Percentiles rank a stretch among this genome's conserved stretches.
phyloP scores from a whole-genome alignment of 129 eudicot genomes.

The Chrysanthemum seticuspe region DNA sequence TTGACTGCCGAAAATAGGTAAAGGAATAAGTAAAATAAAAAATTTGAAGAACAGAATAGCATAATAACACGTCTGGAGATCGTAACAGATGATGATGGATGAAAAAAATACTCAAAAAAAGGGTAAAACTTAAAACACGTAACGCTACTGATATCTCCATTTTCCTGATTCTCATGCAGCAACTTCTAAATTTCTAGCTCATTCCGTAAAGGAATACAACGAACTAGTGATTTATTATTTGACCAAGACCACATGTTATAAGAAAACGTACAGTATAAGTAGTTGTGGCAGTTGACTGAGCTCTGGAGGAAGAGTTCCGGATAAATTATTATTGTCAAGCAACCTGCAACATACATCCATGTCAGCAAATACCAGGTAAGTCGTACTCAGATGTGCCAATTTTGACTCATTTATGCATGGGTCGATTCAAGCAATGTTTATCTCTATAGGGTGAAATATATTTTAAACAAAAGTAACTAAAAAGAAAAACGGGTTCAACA shows the following conservation, averaged over 20 bases:
- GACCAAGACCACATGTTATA: constrained; percentile 9
- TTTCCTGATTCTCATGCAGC: constrained; percentile 19
- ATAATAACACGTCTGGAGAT: constrained; percentile 12
- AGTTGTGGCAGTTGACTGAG: constrained; percentile 54
- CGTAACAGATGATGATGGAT: not conserved
- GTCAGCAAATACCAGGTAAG: constrained; percentile 22
- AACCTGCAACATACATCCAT: too few relatives aligned
- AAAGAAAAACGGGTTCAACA: too few relatives aligned
- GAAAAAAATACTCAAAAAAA: not conserved
- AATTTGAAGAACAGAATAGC: not conserved
- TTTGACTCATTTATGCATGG: too few relatives aligned
- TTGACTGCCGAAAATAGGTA: constrained; percentile 59
- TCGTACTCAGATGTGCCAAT: not conserved
- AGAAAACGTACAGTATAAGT: constrained; percentile 66
- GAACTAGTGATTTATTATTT: constrained; percentile 13
- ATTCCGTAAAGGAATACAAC: not conserved
- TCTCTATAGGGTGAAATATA: too few relatives aligned
- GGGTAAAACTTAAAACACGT: not conserved
- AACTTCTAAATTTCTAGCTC: constrained; percentile 2
- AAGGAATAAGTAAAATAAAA: constrained; percentile 5
- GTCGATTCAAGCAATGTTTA: too few relatives aligned
- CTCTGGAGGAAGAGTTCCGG: constrained; percentile 69
- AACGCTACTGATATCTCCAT: not conserved
- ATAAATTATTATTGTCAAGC: too few relatives aligned
- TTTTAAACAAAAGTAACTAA: too few relatives aligned